A percentile compares a stretch with the other conserved stretches of the same genome.
Conservation (phyloP, 2,329 filamentous ascomycete genomes). For the Saccharata proteae region DNA sequence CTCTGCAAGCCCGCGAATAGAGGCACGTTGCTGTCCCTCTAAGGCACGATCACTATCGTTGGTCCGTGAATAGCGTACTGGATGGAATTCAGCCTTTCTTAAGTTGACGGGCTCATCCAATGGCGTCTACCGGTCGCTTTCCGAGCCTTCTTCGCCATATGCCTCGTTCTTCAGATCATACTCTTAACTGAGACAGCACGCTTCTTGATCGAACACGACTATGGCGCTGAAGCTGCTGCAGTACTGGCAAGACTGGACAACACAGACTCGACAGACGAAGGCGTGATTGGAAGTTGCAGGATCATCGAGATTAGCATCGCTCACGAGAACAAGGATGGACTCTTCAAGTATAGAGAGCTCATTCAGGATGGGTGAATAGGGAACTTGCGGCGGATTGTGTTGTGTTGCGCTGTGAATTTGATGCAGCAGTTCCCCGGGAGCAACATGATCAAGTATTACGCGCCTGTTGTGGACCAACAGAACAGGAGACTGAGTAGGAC, state of each 20-base stretch:
- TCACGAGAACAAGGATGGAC: conserved; percentile 19
- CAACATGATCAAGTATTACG: conserved; percentile 31
- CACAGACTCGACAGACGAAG: conserved; percentile 7
- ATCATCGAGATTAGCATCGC: conserved; percentile 26
- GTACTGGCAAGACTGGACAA: neutral
- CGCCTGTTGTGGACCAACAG: conserved; percentile 26
- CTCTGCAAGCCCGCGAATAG: conserved; percentile 24
- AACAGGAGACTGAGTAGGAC: conserved; percentile 31
- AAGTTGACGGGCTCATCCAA: neutral
- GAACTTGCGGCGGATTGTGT: conserved; percentile 20
- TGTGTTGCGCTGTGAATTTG: conserved; percentile 23
- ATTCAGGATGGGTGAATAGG: conserved; percentile 19
- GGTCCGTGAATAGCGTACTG: conserved; percentile 38
- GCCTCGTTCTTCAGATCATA: conserved; percentile 40
- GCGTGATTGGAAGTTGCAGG: conserved; percentile 19
- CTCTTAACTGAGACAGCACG: conserved; percentile 22
- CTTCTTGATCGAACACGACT: conserved; percentile 23
- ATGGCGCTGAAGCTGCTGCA: conserved; percentile 17
- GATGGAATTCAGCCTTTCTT: conserved; percentile 17
- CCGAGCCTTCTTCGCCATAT: conserved; percentile 45
- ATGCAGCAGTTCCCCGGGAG: conserved; percentile 26
- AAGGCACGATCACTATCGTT: conserved; percentile 35
- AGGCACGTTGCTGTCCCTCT: conserved; percentile 39
- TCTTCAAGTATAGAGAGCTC: conserved; percentile 25
- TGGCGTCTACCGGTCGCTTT: conserved; percentile 42